Evolutionary conservation across 352 stramenopile species (phyloP).

Genomic region (Thalassiosira mediterranea): DNA sequence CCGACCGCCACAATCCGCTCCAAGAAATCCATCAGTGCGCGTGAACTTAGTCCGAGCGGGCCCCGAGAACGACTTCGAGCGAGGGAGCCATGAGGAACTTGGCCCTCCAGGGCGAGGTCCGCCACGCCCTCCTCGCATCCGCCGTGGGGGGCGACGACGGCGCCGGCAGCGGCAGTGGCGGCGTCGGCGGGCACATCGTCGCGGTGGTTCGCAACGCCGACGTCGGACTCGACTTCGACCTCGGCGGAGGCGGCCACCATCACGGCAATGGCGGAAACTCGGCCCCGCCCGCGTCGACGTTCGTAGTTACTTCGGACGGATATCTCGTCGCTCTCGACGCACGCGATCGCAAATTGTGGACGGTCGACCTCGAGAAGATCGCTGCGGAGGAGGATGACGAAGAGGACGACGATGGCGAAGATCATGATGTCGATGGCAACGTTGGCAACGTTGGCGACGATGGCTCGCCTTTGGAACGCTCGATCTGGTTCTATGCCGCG

Average conservation of each 20-base stretch:
- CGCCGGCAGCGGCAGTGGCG: neutral
- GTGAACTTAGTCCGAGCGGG: no score
- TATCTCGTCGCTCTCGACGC: slow-evolving; percentile 43
- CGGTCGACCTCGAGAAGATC: slow-evolving; percentile 54
- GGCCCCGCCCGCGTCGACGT: slow-evolving; percentile 32
- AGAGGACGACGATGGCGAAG: slow-evolving; percentile 2
- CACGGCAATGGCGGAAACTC: slow-evolving; percentile 6
- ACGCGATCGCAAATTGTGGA: slow-evolving; percentile 45
- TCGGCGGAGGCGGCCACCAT: slow-evolving; percentile 18
- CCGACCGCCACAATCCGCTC: no score
- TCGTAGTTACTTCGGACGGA: slow-evolving; percentile 49
- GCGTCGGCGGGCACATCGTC: slow-evolving; percentile 13
- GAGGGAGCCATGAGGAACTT: slow-evolving; percentile 52
- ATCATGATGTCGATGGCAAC: slow-evolving; percentile 1
- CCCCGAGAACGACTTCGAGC: no score
- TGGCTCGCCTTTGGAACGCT: slow-evolving; percentile 7
- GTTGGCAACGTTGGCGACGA: neutral
- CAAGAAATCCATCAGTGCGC: no score
- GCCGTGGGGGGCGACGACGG: no score
- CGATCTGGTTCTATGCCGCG: slow-evolving; percentile 53
- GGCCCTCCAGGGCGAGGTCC: slow-evolving; percentile 41
- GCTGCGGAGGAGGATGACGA: slow-evolving; percentile 37
- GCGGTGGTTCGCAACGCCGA: slow-evolving; percentile 26
- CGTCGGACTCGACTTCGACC: slow-evolving; percentile 13
- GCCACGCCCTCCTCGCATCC: slow-evolving; percentile 18